Evolutionary conservation across 495 filamentous ascomycete species (phyloP), one percentile per base, ranked within the genome.

Genomic region (Podospora sp.): DNA sequence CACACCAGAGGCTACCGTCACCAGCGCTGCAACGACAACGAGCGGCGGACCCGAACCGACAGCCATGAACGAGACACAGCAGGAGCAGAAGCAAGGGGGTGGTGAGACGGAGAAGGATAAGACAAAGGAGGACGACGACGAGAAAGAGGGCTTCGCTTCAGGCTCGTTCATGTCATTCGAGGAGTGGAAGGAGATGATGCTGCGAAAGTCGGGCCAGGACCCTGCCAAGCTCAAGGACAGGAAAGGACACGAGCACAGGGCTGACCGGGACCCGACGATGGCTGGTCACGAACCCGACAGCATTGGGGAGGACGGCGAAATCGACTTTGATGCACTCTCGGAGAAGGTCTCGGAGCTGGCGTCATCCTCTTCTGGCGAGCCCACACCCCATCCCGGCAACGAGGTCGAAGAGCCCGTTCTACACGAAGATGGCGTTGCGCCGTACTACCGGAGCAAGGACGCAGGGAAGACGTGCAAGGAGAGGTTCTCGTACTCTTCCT

Each of bases 161-260:
- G 89, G 88, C 29, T 89, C 92, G 33, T 98, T 99, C 74, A 90
- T 99, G 60, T 97, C 95, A 0, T 99, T 99, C 71, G 95, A 97
- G 73, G 94, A 98, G 69, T 99, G 95, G 95, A 97, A 96, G 80
- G 92, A 91, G 72, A 91, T 94, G 82, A 97, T 96, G 77, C 81
- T 97, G 14, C 92, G 88, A 36, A 92, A 92, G 72, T 89, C 87
- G 4, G 95, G 92, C 2, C 94, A 96, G 72, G 93, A 93, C 22
- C 88, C 87, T 9, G 88, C 95, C 64, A 86, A 90, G 69, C 83
- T 93, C 27, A 90, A 87, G 29, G 75, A 82, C 4, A 83, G 83
- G 58, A 81, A 72, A 65, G 75, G 68, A 25, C 78, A 75, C 33
- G 79, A 81, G 36, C 76, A 74, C 52, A 68, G 72, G 24, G 74